Conservation (phyloP, 768 basidiomycete genomes). For the Pulveroboletus ravenelii region DNA sequence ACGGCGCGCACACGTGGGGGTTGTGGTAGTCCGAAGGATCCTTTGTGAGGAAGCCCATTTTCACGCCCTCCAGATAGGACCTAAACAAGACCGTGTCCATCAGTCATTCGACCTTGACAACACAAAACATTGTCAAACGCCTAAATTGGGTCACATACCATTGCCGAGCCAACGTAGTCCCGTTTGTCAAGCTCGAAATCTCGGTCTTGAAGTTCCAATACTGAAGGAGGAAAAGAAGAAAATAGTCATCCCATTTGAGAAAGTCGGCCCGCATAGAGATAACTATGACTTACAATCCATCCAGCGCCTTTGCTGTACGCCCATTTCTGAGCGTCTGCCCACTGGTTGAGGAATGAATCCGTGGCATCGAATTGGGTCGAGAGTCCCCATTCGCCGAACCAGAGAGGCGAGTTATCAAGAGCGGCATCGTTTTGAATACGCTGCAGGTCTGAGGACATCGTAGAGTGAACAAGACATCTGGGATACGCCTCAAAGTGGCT, state of each 20-base stretch:
- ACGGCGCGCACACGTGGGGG: conserved; percentile 60
- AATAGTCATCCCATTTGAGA: background rate
- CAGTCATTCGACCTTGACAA: background rate
- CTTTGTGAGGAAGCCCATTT: conserved; percentile 54
- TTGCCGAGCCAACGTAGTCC: conserved; percentile 47
- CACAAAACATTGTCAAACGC: background rate
- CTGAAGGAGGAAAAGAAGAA: conserved; percentile 21
- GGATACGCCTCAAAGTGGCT: conserved; percentile 17
- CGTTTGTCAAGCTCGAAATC: conserved; percentile 42
- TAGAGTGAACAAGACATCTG: background rate
- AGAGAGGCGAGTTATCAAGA: conserved; percentile 43
- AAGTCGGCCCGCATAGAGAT: background rate
- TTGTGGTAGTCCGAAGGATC: conserved; percentile 56
- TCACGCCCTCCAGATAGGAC: conserved; percentile 65
- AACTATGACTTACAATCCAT: conserved; percentile 52
- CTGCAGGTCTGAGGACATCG: conserved; percentile 46
- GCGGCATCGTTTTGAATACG: conserved; percentile 48
- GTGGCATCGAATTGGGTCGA: conserved; percentile 63
- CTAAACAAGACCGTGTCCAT: conserved; percentile 30
- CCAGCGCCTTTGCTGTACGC: conserved; percentile 56
- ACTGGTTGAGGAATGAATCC: conserved; percentile 55
- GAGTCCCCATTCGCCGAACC: conserved; percentile 60
- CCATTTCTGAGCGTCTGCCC: conserved; percentile 76
- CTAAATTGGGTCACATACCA: conserved; percentile 42
- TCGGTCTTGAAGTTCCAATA: conserved; percentile 79